Percentiles rank a stretch among this genome's conserved stretches.
phyloP scores from a whole-genome alignment of 495 filamentous ascomycete species.

The Podospora australis region DNA sequence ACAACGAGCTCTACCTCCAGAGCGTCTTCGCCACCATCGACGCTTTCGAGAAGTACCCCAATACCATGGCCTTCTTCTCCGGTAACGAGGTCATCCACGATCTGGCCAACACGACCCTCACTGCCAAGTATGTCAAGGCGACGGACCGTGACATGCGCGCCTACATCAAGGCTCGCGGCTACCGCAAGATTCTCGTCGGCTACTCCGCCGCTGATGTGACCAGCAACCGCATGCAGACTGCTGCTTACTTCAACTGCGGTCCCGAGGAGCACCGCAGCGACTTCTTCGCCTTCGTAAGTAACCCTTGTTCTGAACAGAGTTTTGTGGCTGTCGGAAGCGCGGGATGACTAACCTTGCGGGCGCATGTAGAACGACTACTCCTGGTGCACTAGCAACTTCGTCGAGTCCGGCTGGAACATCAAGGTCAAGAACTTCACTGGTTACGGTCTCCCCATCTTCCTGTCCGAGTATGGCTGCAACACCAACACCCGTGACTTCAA shows the following conservation, averaged over 20 bases:
- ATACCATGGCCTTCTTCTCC: conserved; percentile 94
- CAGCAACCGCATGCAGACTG: conserved; percentile 83
- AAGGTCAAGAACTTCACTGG: conserved; percentile 87
- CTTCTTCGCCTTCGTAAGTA: conserved; percentile 80
- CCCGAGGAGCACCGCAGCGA: conserved; percentile 78
- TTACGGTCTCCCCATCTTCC: conserved; percentile 90
- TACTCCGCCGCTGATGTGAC: conserved; percentile 89
- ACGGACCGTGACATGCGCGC: conserved; percentile 87
- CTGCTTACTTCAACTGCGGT: conserved; percentile 94
- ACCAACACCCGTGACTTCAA: conserved; percentile 72
- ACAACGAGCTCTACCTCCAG: conserved; percentile 89
- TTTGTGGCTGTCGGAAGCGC: neutral
- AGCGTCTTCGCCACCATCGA: conserved; percentile 93
- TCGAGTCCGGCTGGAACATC: conserved; percentile 74
- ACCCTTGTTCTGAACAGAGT: neutral
- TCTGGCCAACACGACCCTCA: conserved; percentile 58
- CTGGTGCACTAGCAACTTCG: conserved; percentile 87
- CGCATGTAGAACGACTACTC: conserved; percentile 78
- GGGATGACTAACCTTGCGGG: neutral
- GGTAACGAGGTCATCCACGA: conserved; percentile 97
- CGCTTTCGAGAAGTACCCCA: conserved; percentile 78
- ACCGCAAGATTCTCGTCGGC: conserved; percentile 81
- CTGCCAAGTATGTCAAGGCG: conserved; percentile 89
- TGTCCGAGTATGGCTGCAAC: conserved; percentile 92
- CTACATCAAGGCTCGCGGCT: conserved; percentile 67